Evolutionary conservation across 495 filamentous ascomycete genomes (phyloP).

Genomic region (Aspergillus bertholletiae): DNA sequence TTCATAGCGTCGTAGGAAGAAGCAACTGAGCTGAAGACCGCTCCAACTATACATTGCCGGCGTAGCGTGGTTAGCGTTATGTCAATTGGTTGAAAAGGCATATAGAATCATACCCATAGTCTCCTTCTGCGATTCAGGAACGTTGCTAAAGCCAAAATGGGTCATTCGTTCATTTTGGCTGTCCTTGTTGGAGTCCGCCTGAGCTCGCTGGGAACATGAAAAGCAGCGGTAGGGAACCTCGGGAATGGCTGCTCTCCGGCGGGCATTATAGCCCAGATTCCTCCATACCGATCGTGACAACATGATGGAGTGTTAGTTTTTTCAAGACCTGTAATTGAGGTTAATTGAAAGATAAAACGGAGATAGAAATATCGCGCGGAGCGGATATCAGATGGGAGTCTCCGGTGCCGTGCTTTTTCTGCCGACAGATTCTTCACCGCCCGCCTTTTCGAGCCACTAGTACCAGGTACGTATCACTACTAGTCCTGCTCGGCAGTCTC

Average conservation of each 20-base stretch:
- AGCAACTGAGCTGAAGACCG: constrained; percentile 94
- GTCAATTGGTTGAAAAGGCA: neutral
- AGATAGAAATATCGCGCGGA: neutral
- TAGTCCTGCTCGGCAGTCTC: too few species aligned
- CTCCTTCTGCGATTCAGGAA: constrained; percentile 80
- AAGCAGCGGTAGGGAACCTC: constrained; percentile 49
- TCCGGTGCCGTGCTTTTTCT: neutral
- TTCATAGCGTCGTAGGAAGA: constrained; percentile 95
- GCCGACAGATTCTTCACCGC: neutral
- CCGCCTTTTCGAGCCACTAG: too few species aligned
- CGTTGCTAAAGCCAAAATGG: constrained; percentile 90
- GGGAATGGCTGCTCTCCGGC: constrained; percentile 23
- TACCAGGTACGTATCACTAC: too few species aligned
- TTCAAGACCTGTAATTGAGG: neutral
- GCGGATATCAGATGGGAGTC: neutral
- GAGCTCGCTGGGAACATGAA: constrained; percentile 46
- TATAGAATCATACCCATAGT: constrained; percentile 51
- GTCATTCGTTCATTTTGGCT: constrained; percentile 62
- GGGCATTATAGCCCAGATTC: constrained; percentile 28
- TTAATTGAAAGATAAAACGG: neutral
- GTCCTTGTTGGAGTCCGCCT: constrained; percentile 37
- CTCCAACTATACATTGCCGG: constrained; percentile 54
- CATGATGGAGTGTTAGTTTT: constrained; percentile 10
- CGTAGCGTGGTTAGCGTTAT: constrained; percentile 15
- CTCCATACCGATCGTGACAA: constrained; percentile 36